Conservation (phyloP, 495 filamentous ascomycete species). For the Talaromyces stipitatus region DNA sequence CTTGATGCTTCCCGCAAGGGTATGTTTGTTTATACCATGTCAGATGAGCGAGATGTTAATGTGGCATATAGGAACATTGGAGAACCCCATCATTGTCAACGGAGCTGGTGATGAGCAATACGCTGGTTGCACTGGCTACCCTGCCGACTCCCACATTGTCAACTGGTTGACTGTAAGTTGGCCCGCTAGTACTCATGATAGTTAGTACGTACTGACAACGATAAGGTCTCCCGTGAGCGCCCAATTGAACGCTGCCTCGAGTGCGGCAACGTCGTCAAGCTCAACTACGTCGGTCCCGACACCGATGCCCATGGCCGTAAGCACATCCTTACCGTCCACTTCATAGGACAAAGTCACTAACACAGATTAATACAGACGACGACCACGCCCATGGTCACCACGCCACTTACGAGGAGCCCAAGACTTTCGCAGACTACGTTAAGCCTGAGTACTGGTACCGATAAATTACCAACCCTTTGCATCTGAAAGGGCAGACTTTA, state of each 20-base stretch:
- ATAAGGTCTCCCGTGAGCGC: conserved; percentile 79
- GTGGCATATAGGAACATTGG: conserved; percentile 61
- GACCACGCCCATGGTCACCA: conserved; percentile 42
- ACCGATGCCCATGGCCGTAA: conserved; percentile 56
- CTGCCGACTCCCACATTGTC: conserved; percentile 82
- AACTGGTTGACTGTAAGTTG: conserved; percentile 82
- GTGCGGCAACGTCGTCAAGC: conserved; percentile 92
- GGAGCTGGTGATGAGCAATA: conserved; percentile 94
- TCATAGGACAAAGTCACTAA: not conserved
- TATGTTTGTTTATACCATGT: conserved; percentile 25
- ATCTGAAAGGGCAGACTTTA: not conserved
- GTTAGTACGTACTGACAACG: not conserved
- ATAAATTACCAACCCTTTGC: conserved; percentile 22
- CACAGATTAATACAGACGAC: conserved; percentile 27
- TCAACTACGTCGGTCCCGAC: conserved; percentile 85
- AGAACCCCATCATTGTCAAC: conserved; percentile 82
- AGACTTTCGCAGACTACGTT: conserved; percentile 90
- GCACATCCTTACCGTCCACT: conserved; percentile 7
- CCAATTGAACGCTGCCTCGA: conserved; percentile 90
- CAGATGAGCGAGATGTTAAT: conserved; percentile 7
- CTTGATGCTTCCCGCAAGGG: conserved; percentile 84
- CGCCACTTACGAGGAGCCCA: conserved; percentile 67
- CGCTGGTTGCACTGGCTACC: conserved; percentile 89
- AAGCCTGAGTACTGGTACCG: conserved; percentile 83
- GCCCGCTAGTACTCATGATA: not conserved